phyloP scores from a whole-genome alignment of 495 filamentous ascomycete genomes.

The Oidiodendron maius region DNA sequence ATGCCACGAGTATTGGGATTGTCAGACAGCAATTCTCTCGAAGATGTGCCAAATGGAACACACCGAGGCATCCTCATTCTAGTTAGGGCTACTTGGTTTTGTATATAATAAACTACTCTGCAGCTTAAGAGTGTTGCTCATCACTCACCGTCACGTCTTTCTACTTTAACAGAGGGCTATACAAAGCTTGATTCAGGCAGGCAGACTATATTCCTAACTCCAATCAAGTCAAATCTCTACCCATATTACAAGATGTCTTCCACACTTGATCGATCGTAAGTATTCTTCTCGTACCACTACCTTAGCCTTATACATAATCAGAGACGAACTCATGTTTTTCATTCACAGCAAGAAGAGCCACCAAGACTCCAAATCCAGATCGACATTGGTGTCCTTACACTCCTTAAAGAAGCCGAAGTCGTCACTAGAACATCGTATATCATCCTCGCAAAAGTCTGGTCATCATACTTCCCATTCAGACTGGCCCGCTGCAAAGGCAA shows the following conservation, averaged over 20 bases:
- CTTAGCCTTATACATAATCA: background rate
- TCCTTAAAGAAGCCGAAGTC: background rate
- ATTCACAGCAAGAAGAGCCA: conserved; percentile 5
- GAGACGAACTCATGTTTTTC: background rate
- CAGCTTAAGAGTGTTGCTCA: conserved; percentile 1
- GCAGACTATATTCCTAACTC: conserved; percentile 1
- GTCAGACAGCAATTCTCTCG: conserved; percentile 2
- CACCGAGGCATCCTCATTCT: no score
- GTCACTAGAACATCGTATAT: background rate
- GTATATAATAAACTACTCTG: background rate
- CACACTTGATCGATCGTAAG: background rate
- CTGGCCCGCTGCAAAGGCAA: conserved; percentile 1
- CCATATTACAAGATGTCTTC: conserved; percentile 5
- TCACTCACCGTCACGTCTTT: background rate
- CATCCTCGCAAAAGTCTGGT: background rate
- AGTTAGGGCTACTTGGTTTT: background rate
- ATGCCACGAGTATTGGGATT: background rate
- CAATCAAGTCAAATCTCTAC: background rate
- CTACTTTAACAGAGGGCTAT: conserved; percentile 2
- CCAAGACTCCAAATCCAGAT: conserved; percentile 1
- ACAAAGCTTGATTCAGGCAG: background rate
- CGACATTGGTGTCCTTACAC: background rate
- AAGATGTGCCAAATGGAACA: background rate
- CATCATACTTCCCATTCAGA: conserved; percentile 3
- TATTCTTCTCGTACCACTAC: background rate